Base-by-base conservation (phyloP, 202 grass and related monocot species). In the Carex sylvatica region DNA sequence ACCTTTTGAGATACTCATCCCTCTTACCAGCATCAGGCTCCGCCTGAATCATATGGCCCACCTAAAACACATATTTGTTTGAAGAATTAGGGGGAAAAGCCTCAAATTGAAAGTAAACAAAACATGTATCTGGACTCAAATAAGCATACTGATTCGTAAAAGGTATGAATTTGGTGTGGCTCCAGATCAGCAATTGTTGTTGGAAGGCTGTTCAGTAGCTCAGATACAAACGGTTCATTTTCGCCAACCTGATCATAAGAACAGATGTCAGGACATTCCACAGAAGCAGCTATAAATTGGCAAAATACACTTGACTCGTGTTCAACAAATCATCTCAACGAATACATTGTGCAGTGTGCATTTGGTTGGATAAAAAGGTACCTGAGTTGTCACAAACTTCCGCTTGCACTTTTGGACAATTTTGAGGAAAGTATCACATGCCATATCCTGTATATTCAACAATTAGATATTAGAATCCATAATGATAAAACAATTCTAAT, bases 391-490 rank as follows among this genome's bases (percentile, higher is more conserved):
- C 63, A 99, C 97, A 91, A 99, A 99, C 61, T 99, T 99, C 49
- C 93, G 93, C 59, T 99, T 99, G 84, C 97, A 99, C 87, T 99
- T 99, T 70, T 99, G 97, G 30, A 96, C 97, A 80, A 99, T 99
- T 88, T 99, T 99, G 19, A 99, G 85, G 74, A 99, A 99, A 49
- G 97, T 99, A 61, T 99, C 97, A 42, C 97, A 99, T 42, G 97
- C 97, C 97, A 99, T 99, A 84, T 99, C 97, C 97, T 99, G 91
- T 71, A 91, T 88, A 67, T 52, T 82, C 24, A 42, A 82, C 23
- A 82, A 54, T 70, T 13, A 26, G 19, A 70, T 20, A 65, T 35
- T 53, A 67, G 44, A 69, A 53, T 55, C 56, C 44, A 67, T 49
- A 81, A 46, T 80, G 76, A 80, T 54, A 54, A 16, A 74, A 51